Evolutionary conservation across 805 yeast species (phyloP).

Genomic region (Candida easanensis): DNA sequence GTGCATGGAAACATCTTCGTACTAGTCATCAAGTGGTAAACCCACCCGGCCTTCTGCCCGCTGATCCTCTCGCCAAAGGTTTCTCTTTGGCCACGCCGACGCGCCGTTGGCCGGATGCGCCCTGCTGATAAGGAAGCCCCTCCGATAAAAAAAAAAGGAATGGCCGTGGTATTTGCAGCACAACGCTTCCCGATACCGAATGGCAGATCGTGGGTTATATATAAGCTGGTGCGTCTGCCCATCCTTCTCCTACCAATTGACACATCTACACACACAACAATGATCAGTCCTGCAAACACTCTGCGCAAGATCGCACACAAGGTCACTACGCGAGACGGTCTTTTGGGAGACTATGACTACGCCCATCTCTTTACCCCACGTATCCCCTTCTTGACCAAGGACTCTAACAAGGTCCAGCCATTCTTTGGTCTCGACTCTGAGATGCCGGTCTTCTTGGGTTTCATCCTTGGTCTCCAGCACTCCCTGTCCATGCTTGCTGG

Average conservation of each 20-base stretch:
- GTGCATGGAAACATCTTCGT: too few relatives aligned
- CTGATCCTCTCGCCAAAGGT: neutral
- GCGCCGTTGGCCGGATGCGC: slow-evolving; percentile 1
- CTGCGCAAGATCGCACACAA: slow-evolving; percentile 27
- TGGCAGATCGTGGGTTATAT: neutral
- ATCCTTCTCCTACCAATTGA: neutral
- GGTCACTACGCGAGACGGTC: slow-evolving; percentile 73
- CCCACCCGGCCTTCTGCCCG: neutral
- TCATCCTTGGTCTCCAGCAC: slow-evolving; percentile 83
- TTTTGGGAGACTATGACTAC: slow-evolving; percentile 87
- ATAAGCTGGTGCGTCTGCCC: neutral
- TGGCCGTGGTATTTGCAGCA: neutral
- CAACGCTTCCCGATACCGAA: neutral
- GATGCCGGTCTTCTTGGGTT: slow-evolving; percentile 78
- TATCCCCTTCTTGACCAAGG: slow-evolving; percentile 64
- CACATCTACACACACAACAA: neutral
- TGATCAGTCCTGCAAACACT: neutral
- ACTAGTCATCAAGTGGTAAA: too few relatives aligned
- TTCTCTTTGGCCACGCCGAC: neutral
- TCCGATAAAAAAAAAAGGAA: neutral
- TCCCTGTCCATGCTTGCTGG: slow-evolving; percentile 91
- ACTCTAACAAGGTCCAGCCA: slow-evolving; percentile 58
- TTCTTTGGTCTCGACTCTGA: slow-evolving; percentile 79
- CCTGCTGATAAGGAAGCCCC: neutral
- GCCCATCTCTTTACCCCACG: slow-evolving; percentile 75